phyloP scores from a whole-genome alignment of 176 grass and related monocot species.

The Paspalum vaginatum region DNA sequence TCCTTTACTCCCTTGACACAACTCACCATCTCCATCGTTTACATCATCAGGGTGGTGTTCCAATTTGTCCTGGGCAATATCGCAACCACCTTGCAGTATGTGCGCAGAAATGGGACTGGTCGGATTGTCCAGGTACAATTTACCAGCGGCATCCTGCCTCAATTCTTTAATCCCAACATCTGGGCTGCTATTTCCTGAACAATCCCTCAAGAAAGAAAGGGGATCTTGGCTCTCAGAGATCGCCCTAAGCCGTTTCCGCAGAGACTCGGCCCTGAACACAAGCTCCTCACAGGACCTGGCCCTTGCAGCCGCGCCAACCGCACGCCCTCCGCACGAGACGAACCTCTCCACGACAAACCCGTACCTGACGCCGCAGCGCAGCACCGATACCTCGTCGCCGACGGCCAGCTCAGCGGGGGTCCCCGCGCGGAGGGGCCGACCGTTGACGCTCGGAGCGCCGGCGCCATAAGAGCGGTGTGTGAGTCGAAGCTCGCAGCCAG shows the following conservation, averaged over 20 bases:
- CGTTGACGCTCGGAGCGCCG: slow-evolving; percentile 56
- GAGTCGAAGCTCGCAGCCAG: slow-evolving; percentile 52
- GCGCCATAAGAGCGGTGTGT: slow-evolving; percentile 30
- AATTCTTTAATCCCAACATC: slow-evolving; percentile 8
- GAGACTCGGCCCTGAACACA: slow-evolving; percentile 55
- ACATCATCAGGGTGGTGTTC: neutral
- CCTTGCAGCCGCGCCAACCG: neutral
- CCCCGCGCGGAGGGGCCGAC: slow-evolving; percentile 35
- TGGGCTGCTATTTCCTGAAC: neutral
- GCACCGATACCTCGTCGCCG: slow-evolving; percentile 57
- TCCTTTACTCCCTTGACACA: slow-evolving; percentile 10
- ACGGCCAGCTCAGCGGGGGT: slow-evolving; percentile 45
- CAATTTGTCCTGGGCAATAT: slow-evolving; percentile 18
- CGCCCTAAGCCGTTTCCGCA: slow-evolving; percentile 59
- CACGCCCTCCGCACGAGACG: slow-evolving; percentile 37
- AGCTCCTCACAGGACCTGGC: slow-evolving; percentile 29
- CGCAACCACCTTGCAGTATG: neutral
- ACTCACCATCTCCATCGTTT: neutral
- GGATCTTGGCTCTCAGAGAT: slow-evolving; percentile 66
- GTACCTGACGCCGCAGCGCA: slow-evolving; percentile 36
- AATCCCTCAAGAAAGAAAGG: slow-evolving; percentile 63
- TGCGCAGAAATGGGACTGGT: neutral
- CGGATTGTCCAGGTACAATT: neutral
- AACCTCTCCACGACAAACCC: slow-evolving; percentile 70
- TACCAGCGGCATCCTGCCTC: neutral